Evolutionary conservation across 169 alveolate genomes (phyloP).

Genomic region (Eimeria falciformis): DNA sequence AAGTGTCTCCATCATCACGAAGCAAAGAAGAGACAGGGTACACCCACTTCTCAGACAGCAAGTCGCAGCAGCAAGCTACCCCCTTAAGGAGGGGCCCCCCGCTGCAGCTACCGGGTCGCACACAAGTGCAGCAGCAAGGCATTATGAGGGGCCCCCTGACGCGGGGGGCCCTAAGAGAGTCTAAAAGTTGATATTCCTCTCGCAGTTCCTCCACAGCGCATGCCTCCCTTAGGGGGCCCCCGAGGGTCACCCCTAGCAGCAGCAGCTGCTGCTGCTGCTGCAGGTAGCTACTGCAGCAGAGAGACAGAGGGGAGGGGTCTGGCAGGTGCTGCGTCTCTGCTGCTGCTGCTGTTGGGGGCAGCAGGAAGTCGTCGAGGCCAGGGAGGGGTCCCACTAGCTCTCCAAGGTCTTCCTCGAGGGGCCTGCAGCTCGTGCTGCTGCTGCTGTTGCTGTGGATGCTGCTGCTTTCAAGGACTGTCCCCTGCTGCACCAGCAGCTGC

Average conservation of each 20-base stretch:
- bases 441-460: conserved; percentile 26
- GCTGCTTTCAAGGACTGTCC: neutral
- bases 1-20: conserved; percentile 11
- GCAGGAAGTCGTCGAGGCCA: conserved; percentile 21
- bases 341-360: conserved; percentile 33
- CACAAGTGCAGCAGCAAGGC: conserved; percentile 53
- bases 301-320: neutral
- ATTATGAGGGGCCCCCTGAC: neutral
- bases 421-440: conserved; percentile 11
- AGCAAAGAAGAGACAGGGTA: neutral
- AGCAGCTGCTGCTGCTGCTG: conserved; percentile 61
- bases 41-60: conserved; percentile 26
- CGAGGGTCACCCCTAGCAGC: neutral
- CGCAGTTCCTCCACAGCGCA: conserved; percentile 20
- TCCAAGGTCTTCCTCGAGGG: neutral
- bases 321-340: conserved; percentile 8
- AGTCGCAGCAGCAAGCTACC: conserved; percentile 51
- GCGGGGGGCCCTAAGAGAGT: neutral
- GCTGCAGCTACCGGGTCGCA: conserved; percentile 18
- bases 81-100: conserved; percentile 59
- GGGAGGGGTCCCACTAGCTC: conserved; percentile 17
- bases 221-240: conserved; percentile 15
- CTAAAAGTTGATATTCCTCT: conserved; percentile 22
- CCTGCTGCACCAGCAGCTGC: conserved; percentile 9
- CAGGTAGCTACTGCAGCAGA: conserved; percentile 22